A percentile compares a stretch with the other conserved stretches of the same genome.
These are phyloP conservation scores for Coprinellus micaceus DNA, from an alignment of 768 basidiomycete species.

Conservation along the genomic window DNA sequence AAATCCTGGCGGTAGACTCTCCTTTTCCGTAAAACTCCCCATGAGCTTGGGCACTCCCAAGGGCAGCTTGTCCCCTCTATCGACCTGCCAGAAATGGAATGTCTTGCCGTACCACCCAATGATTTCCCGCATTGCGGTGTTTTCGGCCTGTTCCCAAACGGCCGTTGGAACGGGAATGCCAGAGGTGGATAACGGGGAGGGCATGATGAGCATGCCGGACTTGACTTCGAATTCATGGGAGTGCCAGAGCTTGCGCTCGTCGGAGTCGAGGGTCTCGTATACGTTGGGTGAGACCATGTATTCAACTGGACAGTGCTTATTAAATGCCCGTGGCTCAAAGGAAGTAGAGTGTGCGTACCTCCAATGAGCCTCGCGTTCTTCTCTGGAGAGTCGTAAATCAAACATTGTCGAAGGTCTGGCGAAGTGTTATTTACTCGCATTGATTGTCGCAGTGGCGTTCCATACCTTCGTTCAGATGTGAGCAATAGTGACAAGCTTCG, in stretches of 20 bases:
- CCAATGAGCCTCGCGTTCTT: slow-evolving; percentile 18
- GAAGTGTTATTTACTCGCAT: not conserved
- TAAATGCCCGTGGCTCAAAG: not conserved
- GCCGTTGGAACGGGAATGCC: slow-evolving; percentile 11
- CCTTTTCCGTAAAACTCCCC: slow-evolving; percentile 12
- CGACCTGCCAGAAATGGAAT: slow-evolving; percentile 18
- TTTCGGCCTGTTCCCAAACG: slow-evolving; percentile 16
- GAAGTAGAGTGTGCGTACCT: slow-evolving; percentile 6
- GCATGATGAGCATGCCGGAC: slow-evolving; percentile 20
- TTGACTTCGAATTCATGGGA: slow-evolving; percentile 20
- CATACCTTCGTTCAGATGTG: slow-evolving; percentile 15
- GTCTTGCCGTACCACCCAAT: slow-evolving; percentile 16
- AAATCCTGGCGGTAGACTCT: slow-evolving; percentile 1
- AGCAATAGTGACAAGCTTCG: slow-evolving; percentile 16
- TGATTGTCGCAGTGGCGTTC: not conserved
- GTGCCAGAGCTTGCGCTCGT: slow-evolving; percentile 18
- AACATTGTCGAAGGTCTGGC: slow-evolving; percentile 17
- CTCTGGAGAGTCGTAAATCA: slow-evolving; percentile 18
- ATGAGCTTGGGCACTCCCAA: slow-evolving; percentile 12
- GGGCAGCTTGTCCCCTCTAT: slow-evolving; percentile 11
- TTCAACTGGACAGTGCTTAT: slow-evolving; percentile 10
- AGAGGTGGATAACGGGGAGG: slow-evolving; percentile 7
- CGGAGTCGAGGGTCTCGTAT: slow-evolving; percentile 14
- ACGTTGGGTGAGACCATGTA: slow-evolving; percentile 17
- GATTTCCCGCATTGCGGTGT: slow-evolving; percentile 15